Conservation (phyloP, 805 yeast genomes). For the Ogataea wickerhamii region DNA sequence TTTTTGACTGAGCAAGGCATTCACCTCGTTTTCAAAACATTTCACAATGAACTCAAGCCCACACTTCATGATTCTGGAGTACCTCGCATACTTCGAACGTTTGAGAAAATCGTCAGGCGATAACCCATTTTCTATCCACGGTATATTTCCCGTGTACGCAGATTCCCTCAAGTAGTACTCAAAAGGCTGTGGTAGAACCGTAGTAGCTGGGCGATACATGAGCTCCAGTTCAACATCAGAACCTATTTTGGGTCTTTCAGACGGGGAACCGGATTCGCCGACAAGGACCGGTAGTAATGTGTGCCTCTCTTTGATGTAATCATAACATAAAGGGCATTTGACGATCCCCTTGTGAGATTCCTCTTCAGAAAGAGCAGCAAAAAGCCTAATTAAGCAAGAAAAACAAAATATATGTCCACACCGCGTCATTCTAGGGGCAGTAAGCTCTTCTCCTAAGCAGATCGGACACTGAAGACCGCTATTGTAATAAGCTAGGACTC, state of each 20-base stretch:
- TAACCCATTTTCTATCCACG: slow-evolving; percentile 41
- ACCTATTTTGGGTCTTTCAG: slow-evolving; percentile 55
- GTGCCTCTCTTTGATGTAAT: slow-evolving; percentile 47
- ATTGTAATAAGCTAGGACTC: slow-evolving; percentile 73
- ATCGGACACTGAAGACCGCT: slow-evolving; percentile 73
- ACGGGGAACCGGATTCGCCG: slow-evolving; percentile 46
- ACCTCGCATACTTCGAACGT: slow-evolving; percentile 37
- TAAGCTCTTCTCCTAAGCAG: slow-evolving; percentile 76
- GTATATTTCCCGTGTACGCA: slow-evolving; percentile 43
- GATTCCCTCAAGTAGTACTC: slow-evolving; percentile 22
- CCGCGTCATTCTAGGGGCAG: slow-evolving; percentile 90
- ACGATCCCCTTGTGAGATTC: slow-evolving; percentile 46
- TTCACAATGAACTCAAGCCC: slow-evolving; percentile 48
- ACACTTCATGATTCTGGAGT: slow-evolving; percentile 69
- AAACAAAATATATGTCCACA: slow-evolving; percentile 94
- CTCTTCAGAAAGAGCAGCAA: slow-evolving; percentile 46
- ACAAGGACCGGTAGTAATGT: slow-evolving; percentile 65
- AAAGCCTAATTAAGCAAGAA: slow-evolving; percentile 71
- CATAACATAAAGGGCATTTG: slow-evolving; percentile 81
- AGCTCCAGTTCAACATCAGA: slow-evolving; percentile 57
- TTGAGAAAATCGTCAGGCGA: slow-evolving; percentile 24
- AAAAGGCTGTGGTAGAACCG: slow-evolving; percentile 32
- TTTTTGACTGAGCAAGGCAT: slow-evolving; percentile 45
- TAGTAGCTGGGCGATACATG: slow-evolving; percentile 47
- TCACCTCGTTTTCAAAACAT: slow-evolving; percentile 59